These are phyloP conservation scores for Hypoxylon fragiforme DNA, from an alignment of 495 filamentous ascomycete species.

Conservation along the genomic window DNA sequence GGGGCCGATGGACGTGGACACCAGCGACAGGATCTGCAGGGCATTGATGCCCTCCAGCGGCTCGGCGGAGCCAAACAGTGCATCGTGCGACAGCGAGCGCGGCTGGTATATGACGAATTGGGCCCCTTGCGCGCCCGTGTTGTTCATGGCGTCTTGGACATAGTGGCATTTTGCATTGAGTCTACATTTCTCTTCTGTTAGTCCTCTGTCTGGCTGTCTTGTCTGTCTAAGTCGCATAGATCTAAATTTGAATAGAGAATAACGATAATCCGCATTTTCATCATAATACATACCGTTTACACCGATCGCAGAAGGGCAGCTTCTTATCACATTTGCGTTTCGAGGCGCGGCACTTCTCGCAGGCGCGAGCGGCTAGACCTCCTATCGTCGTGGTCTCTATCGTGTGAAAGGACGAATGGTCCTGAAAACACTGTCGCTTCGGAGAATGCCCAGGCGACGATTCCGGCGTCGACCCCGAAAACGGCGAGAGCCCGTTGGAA, in stretches of 20 bases:
- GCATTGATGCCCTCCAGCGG: conserved; percentile 36
- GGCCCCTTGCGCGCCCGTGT: conserved; percentile 10
- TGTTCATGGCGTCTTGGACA: conserved; percentile 31
- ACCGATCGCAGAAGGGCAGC: conserved; percentile 38
- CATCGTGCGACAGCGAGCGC: conserved; percentile 31
- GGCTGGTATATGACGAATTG: conserved; percentile 36
- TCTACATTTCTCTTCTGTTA: conserved; percentile 20
- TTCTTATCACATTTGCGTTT: conserved; percentile 44
- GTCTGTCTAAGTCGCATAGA: too few species aligned
- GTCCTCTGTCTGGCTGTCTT: too few species aligned
- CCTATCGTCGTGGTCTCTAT: conserved; percentile 20
- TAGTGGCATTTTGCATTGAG: conserved; percentile 40
- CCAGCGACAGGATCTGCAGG: conserved; percentile 35
- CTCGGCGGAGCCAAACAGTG: conserved; percentile 31
- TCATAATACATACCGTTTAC: conserved; percentile 33
- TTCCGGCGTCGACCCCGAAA: conserved; percentile 34
- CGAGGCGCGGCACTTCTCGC: conserved; percentile 40
- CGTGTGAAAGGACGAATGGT: conserved; percentile 10
- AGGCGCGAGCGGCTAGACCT: conserved; percentile 35
- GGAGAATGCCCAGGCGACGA: conserved; percentile 33
- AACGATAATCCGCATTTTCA: too few species aligned
- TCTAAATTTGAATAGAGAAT: too few species aligned
- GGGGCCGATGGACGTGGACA: conserved; percentile 19
- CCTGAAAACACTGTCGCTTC: conserved; percentile 25
- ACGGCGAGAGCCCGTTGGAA: conserved; percentile 24